Base-by-base conservation (phyloP, 345 rosid genomes). In the Orychophragmus violaceus region DNA sequence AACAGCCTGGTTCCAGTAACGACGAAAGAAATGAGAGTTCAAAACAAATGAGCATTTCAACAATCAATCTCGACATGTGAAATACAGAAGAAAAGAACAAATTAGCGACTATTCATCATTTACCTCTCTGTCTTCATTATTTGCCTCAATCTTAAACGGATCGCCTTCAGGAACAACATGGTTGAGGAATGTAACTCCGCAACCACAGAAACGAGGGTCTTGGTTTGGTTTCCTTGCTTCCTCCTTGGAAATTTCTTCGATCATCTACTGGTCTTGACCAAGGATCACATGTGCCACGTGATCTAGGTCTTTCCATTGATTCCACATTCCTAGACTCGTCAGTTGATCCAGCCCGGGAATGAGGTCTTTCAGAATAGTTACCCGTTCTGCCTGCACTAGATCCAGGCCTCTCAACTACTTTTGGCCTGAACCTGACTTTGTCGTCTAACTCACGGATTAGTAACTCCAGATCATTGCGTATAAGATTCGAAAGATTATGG, bases 171-270 rank as follows among this genome's bases (percentile, higher is more conserved):
- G n/a, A n/a, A n/a, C n/a, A n/a, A n/a, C n/a, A n/a, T n/a, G n/a
- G n/a, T n/a, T n/a, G n/a, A n/a, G n/a, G n/a, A n/a, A n/a, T n/a
- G n/a, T n/a, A n/a, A n/a, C n/a, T n/a, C n/a, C n/a, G n/a, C n/a
- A n/a, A n/a, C n/a, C n/a, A n/a, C n/a, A n/a, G n/a, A n/a, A n/a
- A n/a, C n/a, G n/a, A n/a, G n/a, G n/a, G n/a, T n/a, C n/a, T n/a
- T n/a, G n/a, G n/a, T n/a, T n/a, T n/a, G n/a, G n/a, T n/a, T n/a
- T 90, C 99, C 74, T 84, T 85, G 72, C 87, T 83, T 78, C 90
- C 88, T 78, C 90, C 88, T 63, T 83, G 92, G 72, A 80, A 84
- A 71, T 77, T 54, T 82, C 88, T 84, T 84, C 96, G 80, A 24
- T 88, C 96, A 57, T 84, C 91, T 72, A 54, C 72, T 48, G 77